These are phyloP conservation scores for Plantago major DNA, from an alignment of 257 asterid genomes.

Conservation along the genomic window DNA sequence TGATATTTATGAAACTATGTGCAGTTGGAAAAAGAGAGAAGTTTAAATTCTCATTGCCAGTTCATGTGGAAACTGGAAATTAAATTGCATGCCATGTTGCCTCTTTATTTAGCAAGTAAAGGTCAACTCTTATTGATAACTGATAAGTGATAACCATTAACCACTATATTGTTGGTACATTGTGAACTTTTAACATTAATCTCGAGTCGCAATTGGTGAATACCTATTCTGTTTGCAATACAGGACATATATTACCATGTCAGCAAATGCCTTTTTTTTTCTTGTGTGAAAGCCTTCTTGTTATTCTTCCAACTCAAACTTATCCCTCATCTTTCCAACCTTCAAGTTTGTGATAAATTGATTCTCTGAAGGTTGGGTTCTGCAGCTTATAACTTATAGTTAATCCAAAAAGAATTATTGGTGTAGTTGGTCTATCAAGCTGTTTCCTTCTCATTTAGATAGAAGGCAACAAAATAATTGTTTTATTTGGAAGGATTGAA, in stretches of 20 bases:
- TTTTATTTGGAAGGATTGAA: background rate
- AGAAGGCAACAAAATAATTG: background rate
- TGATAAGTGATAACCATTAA: background rate
- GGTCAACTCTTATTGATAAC: slow-evolving; percentile 2
- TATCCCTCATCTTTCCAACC: slow-evolving; percentile 1
- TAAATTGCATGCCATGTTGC: background rate
- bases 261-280: background rate
- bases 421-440: background rate
- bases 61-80: slow-evolving; percentile 1
- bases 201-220: slow-evolving; percentile 13
- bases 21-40: background rate
- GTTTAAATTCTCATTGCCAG: slow-evolving; percentile 12
- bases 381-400: background rate
- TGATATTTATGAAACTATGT: slow-evolving; percentile 3
- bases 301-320: background rate
- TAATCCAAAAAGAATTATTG: no score
- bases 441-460: background rate
- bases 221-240: background rate
- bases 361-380: background rate
- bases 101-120: background rate
- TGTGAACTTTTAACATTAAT: slow-evolving; percentile 14
- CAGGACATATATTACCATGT: slow-evolving; percentile 2
- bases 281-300: background rate
- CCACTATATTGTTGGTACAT: slow-evolving; percentile 1
- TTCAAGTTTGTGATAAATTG: background rate